These are phyloP conservation scores for Physcomitrellopsis africana DNA, from an alignment of 225 moss, liverwort and hornwort genomes.

Conservation along the genomic window DNA sequence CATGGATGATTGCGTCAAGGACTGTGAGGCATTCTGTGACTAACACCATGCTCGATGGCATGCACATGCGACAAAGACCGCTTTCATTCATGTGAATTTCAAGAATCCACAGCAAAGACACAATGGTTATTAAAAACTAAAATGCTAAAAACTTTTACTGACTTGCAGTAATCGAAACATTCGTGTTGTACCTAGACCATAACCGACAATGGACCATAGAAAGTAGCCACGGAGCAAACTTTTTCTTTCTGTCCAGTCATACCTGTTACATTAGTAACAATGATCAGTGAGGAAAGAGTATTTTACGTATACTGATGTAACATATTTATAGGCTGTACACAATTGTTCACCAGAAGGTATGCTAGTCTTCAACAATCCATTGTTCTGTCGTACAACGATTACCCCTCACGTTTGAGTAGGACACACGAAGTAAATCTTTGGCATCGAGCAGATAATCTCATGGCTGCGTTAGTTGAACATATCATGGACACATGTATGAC, in stretches of 20 bases:
- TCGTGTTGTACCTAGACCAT: constrained; percentile 68
- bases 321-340: neutral
- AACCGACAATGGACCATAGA: constrained; percentile 85
- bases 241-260: constrained; percentile 91
- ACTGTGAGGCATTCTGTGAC: too few relatives aligned
- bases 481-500: neutral
- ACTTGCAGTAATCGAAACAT: neutral
- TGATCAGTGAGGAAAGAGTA: neutral
- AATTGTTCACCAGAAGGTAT: neutral
- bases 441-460: neutral
- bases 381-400: neutral
- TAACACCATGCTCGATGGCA: too few relatives aligned
- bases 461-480: neutral
- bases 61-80: too few relatives aligned
- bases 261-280: constrained; percentile 51
- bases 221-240: constrained; percentile 83
- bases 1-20: neutral
- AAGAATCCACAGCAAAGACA: too few relatives aligned
- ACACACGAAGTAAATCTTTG: neutral
- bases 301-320: constrained; percentile 1
- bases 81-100: too few relatives aligned
- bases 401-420: neutral
- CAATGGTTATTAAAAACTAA: neutral
- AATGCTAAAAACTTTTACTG: neutral
- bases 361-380: neutral